A percentile compares a stretch with the other conserved stretches of the same genome.
phyloP scores from a whole-genome alignment of 169 alveolate species.

The Eimeria praecox region DNA sequence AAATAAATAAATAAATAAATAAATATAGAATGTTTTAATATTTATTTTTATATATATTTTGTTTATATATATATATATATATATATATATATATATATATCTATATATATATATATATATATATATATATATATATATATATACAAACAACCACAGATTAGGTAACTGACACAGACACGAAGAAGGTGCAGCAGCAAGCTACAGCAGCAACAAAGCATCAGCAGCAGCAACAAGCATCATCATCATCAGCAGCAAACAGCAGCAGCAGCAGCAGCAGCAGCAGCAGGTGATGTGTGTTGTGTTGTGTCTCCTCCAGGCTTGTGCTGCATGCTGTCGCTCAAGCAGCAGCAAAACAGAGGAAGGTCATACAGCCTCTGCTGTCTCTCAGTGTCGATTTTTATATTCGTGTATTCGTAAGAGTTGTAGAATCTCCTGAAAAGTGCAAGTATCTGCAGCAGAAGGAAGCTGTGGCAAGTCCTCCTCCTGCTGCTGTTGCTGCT shows the following conservation, averaged over 20 bases:
- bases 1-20: too few relatives aligned
- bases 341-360: slow-evolving; percentile 85
- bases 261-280: neutral
- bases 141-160: too few relatives aligned
- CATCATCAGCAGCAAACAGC: neutral
- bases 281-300: neutral
- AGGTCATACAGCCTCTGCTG: slow-evolving; percentile 91
- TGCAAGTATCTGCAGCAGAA: slow-evolving; percentile 81
- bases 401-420: slow-evolving; percentile 88
- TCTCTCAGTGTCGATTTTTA: slow-evolving; percentile 94
- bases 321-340: slow-evolving; percentile 74
- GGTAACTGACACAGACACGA: too few relatives aligned
- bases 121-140: too few relatives aligned
- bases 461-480: slow-evolving; percentile 63
- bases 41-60: too few relatives aligned
- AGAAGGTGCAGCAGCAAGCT: neutral
- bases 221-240: neutral
- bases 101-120: too few relatives aligned
- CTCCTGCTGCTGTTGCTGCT: slow-evolving; percentile 13
- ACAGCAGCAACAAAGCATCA: neutral
- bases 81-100: too few relatives aligned
- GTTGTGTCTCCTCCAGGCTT: slow-evolving; percentile 14
- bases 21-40: too few relatives aligned
- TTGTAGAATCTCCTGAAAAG: slow-evolving; percentile 77
- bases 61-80: too few relatives aligned